Evolutionary conservation across 2,329 filamentous ascomycete species (phyloP).

Genomic region (Thelonectria discophora): DNA sequence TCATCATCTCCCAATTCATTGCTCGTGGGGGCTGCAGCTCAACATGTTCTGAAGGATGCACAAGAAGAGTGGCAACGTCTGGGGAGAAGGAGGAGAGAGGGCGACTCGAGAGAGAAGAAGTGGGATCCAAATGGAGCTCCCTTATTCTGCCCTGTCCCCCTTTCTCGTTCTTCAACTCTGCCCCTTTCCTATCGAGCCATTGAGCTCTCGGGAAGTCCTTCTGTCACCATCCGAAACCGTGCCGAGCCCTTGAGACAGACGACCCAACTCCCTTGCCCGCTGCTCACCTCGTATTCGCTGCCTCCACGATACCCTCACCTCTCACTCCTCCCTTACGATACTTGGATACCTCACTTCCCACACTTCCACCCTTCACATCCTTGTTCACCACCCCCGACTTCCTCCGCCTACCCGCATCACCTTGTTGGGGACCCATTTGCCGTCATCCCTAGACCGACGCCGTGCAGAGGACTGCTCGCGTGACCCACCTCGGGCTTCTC

Average conservation of each 20-base stretch:
- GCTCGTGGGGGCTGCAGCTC: constrained; percentile 36
- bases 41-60: constrained; percentile 33
- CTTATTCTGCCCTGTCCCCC: constrained; percentile 12
- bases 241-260: constrained; percentile 14
- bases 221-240: constrained; percentile 21
- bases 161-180: neutral
- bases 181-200: constrained; percentile 15
- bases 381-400: constrained; percentile 10
- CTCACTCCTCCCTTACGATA: neutral
- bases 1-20: constrained; percentile 30
- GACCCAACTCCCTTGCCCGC: neutral
- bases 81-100: neutral
- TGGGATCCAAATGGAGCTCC: constrained; percentile 1
- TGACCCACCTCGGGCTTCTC: constrained; percentile 39
- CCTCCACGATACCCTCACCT: constrained; percentile 1
- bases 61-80: constrained; percentile 19
- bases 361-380: neutral
- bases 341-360: neutral
- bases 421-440: constrained; percentile 24
- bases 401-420: constrained; percentile 29
- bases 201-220: constrained; percentile 27
- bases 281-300: neutral
- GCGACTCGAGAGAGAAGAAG: neutral
- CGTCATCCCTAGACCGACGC: constrained; percentile 30
- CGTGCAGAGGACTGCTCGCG: constrained; percentile 36